Conservation (phyloP, 768 basidiomycete species). For the Udeniomyces megalosporus region DNA sequence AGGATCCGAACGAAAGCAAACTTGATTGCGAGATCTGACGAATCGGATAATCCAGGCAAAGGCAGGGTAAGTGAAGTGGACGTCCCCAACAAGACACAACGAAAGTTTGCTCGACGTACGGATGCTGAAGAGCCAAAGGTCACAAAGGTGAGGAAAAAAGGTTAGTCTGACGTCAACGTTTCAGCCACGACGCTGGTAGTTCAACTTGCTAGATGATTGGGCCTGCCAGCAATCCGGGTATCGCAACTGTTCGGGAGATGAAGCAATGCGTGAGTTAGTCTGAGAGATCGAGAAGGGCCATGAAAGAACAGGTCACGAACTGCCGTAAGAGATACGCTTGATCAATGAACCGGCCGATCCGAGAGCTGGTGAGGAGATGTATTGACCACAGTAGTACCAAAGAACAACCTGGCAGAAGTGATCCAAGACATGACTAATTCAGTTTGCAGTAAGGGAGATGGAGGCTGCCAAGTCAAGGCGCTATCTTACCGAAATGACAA, state of each 20-base stretch:
- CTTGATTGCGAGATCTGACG: constrained; percentile 18
- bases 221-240: constrained; percentile 19
- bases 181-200: not conserved
- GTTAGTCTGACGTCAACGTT: too few species aligned
- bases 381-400: constrained; percentile 6
- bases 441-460: too few species aligned
- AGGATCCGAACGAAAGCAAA: constrained; percentile 21
- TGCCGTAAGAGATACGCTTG: constrained; percentile 20
- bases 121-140: too few species aligned
- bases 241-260: constrained; percentile 7
- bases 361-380: constrained; percentile 23
- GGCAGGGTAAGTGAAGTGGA: not conserved
- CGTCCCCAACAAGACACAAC: too few species aligned
- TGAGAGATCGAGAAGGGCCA: not conserved
- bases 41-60: not conserved
- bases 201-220: constrained; percentile 16
- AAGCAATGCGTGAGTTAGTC: too few species aligned
- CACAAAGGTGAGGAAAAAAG: too few species aligned
- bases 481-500: not conserved
- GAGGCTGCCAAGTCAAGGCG: too few species aligned
- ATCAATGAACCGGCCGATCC: constrained; percentile 22
- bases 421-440: too few species aligned
- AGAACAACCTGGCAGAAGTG: not conserved
- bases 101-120: too few species aligned
- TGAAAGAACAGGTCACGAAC: constrained; percentile 17